Conservation (phyloP, 2,329 filamentous ascomycete genomes). For the Diaporthe sp. region DNA sequence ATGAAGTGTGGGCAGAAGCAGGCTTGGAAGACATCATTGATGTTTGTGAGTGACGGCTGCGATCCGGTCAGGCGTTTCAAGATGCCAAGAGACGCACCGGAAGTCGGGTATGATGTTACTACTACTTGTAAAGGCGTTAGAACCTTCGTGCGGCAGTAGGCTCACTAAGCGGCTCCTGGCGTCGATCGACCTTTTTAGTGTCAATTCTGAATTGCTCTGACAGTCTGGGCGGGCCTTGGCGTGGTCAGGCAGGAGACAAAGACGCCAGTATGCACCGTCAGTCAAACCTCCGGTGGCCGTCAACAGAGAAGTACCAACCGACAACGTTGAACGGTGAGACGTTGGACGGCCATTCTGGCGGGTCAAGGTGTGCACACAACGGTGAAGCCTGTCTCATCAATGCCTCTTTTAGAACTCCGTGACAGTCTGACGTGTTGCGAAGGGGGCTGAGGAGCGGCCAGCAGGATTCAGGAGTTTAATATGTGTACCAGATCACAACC, state of each 20-base stretch:
- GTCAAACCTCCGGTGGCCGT: background rate
- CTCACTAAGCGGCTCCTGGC: background rate
- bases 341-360: background rate
- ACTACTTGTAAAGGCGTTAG: background rate
- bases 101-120: background rate
- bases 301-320: background rate
- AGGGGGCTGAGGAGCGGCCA: background rate
- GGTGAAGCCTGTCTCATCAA: background rate
- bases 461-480: constrained; percentile 20
- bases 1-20: background rate
- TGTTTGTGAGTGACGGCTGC: background rate
- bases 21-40: background rate
- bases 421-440: background rate
- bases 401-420: background rate
- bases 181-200: constrained; percentile 4
- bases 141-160: background rate
- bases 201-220: background rate
- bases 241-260: background rate
- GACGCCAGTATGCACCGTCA: background rate
- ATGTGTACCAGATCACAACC: background rate
- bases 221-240: constrained; percentile 20
- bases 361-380: background rate
- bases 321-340: background rate
- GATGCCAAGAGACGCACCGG: background rate
- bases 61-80: background rate